Base-by-base conservation (phyloP, 768 basidiomycete species). In the Cystobasidium onofrii region DNA sequence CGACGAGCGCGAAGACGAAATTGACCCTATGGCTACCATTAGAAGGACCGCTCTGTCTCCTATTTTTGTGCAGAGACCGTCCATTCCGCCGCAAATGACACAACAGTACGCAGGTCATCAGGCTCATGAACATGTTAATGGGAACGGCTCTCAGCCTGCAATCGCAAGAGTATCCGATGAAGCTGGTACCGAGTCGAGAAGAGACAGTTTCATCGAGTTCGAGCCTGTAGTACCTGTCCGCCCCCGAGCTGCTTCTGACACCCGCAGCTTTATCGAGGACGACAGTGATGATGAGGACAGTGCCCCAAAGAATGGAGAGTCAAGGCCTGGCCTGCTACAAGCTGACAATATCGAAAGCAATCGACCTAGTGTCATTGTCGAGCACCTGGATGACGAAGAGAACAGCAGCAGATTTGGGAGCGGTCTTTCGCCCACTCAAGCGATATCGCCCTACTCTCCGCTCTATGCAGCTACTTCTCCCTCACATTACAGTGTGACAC, bases 221-320 rank as follows among this genome's bases (percentile, higher is more conserved):
- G 65, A 67, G 23, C 41, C 44, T 31, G 50, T 50, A 25, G 34
- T 50, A n/a, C 27, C 43, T 31, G 18, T 27, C 13, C 27, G 65
- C 27, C 50, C 39, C 15, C 23, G 25, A 18, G 50, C 44, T 31
- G 44, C 31, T 15, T 50, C 50, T 7, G 65, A 54, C 18, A 52
- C 65, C 1, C 65, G 34, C 41, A 46, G 41, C 27, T 71, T 71
- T 27, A 55, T 71, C 25, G 69, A 71, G n/a, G 69, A 71, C 52
- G 55, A 71, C 41, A 55, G 50, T n/a, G 69, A 71, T 6, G 54
- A 60, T 31, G 69, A 66, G 13, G 34, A 60, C 54, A 36, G 17
- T 3, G 65, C 12, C 6, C 15, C 44, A 7, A 29, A 25, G n/a
- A 12, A 7, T 17, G n/a, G 6, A 29, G 17, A 3, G n/a, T 36